Evolutionary conservation across 805 yeast genomes (phyloP), one percentile per base, ranked within the genome.

Genomic region (Kodamaea restingae): DNA sequence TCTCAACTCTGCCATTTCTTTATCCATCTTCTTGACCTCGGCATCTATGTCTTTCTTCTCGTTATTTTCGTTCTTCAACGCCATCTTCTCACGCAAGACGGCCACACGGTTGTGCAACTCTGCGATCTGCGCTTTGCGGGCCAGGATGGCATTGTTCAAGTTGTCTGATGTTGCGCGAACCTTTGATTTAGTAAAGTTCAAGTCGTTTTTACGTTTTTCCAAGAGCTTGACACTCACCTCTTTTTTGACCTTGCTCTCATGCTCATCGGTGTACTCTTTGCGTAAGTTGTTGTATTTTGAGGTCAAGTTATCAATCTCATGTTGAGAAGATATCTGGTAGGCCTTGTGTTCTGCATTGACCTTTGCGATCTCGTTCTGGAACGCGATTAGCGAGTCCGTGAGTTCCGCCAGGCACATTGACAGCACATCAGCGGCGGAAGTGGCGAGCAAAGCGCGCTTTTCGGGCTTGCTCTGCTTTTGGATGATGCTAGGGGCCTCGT

Each of bases 211-310:
- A 11, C 47, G 47, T 32, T 53, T 54, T 38, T 61, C 62, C 43
- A 62, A 51, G 15, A 55, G 52, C 44, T 58, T 63, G 17, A 66
- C 59, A 38, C 53, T 60, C 41, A 44, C 44, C 27, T 65, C 70
- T 31, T 57, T 50, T 33, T 54, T 56, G 15, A 49, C 40, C 32
- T 58, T 56, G 35, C 36, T 41, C 26, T 63, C 70, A 11, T 59
- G 46, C 34, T 60, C 70, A 17, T 59, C 63, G 29, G 61, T 66
- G 31, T 59, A 50, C 40, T 72, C 76, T 24, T 59, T 56, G 24
- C 59, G 66, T 42, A 59, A 52, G n/a, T 51, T 43, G 31, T 62
- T 54, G 33, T 49, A 41, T 56, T 67, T 49, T 47, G 67, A 39
- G 47, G 48, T 49, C 25, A 61, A 43, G 11, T 39, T 42, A 7